Base-by-base conservation (phyloP, 805 yeast species). In the Yamadazyma olivae region DNA sequence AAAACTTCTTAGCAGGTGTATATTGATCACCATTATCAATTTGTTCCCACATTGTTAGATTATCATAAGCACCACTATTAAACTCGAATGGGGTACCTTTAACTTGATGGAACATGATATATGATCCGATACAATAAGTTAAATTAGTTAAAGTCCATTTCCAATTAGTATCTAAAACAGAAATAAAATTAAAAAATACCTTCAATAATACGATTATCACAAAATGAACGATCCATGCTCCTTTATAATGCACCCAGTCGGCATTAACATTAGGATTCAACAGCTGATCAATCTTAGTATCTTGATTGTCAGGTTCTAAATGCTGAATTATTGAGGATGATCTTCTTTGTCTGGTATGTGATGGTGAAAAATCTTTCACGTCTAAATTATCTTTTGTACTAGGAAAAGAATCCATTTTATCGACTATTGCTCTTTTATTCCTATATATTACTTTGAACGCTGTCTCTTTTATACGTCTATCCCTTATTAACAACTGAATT, bases 31-130 rank as follows among this genome's bases (percentile, higher is more conserved):
- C 99, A 52, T 90, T 81, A 59, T 86, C 95, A 40, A 83, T 82
- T 62, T 91, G 99, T 62, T 91, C 99, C 99, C 99, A 91, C 97
- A 91, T 88, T 16, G 96, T 93, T 48, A 91, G 71, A 53, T 87
- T 82, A 57, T 91, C 99, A 61, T 84, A 93, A 0, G 97, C 98
- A 28, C 99, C 99, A 27, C 85, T 82, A 56, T 90, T 93, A 67
- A 91, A 90, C 51, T 93, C 99, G 56, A 91, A 93, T 0, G 99
- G 99, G 2, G 95, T 89, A 25, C 99, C 99, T 53, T 91, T 93
- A 30, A 93, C 87, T 57, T 86, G 83, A 60, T 91, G 99, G 58
- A 91, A 93, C 98, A 91, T 93, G 43, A 91, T 78, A 58, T 89
- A 93, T 1, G 95, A 81, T 3, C 97, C 98, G 46, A 85, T 77